Base-by-base conservation (phyloP, 2,329 filamentous ascomycete genomes). In the Coleophoma cylindrospora region DNA sequence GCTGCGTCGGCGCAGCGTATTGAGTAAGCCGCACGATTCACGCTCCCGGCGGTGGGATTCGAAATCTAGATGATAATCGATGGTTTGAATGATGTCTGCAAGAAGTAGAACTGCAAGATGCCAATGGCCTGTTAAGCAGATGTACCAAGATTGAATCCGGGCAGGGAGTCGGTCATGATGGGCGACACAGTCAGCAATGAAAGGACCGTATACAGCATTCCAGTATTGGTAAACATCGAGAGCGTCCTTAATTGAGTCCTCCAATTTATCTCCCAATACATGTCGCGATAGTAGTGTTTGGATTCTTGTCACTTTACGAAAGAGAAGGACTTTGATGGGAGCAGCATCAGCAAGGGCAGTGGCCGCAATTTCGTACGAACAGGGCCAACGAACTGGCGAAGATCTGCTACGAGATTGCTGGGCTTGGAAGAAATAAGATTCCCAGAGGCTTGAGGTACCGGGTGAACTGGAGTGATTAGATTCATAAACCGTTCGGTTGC, bases 81-180 rank as follows among this genome's bases (percentile, higher is more conserved):
- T 70, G 22, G 69, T 62, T 43, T 77, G 74, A 12, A 83, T 66
- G 4, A 75, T 61, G 50, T 83, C 79, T 34, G 77, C 75, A 4
- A 83, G 64, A 21, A 82, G 66, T 40, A 83, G 70, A 0, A 72
- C 70, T 2, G 73, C 80, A 3, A 82, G 72, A 54, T 81, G 76
- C 74, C 79, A 83, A 54, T 83, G 80, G 0, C 74, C 76, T 0
- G 73, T 68, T 21, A 83, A 70, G 47, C 79, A 75, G 13, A 80
- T 71, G 52, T 81, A 82, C 80, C 80, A 83, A 40, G 78, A 79
- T 57, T 80, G 78, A 4, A 83, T 72, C 13, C 75, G 75, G 11
- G 73, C 59, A 1, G 78, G 76, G 1, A 83, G 69, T 1, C 63
- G 57, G 33, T 75, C 68, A 51, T 80, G 78, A 51, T 77, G 64